A percentile compares a stretch with the other conserved stretches of the same genome.
These are phyloP conservation scores for Plasmodium yoelii DNA, from an alignment of 169 alveolate species.

Conservation along the genomic window DNA sequence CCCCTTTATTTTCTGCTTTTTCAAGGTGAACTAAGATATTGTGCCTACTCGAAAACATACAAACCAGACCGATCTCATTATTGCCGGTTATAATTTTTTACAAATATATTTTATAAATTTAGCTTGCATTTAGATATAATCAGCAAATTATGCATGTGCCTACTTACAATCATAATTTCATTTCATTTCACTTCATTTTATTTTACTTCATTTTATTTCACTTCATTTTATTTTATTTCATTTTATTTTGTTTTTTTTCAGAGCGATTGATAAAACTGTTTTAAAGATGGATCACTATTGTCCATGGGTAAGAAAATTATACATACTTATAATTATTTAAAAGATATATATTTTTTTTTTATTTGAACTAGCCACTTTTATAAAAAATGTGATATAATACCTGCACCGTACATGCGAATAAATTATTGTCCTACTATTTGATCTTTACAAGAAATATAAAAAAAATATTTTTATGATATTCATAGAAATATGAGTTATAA, in stretches of 20 bases:
- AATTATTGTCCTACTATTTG: too few relatives aligned
- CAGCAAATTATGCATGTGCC: background rate
- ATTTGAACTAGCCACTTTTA: too few relatives aligned
- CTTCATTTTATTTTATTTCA: too few relatives aligned
- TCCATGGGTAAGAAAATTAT: slow-evolving; percentile 85
- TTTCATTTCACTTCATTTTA: too few relatives aligned
- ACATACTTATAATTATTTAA: too few relatives aligned
- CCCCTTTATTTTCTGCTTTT: slow-evolving; percentile 25
- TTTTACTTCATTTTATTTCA: too few relatives aligned
- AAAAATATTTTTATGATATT: too few relatives aligned
- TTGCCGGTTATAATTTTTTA: slow-evolving; percentile 80
- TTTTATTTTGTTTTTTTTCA: background rate
- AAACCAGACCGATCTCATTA: slow-evolving; percentile 93
- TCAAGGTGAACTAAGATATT: slow-evolving; percentile 71
- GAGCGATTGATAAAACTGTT: slow-evolving; percentile 86
- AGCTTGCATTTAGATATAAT: background rate
- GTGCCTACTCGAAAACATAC: slow-evolving; percentile 71
- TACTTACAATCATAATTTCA: background rate
- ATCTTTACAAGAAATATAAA: too few relatives aligned
- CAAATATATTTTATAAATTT: background rate
- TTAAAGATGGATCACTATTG: slow-evolving; percentile 94
- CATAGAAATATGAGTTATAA: too few relatives aligned
- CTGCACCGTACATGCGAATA: too few relatives aligned
- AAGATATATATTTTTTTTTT: too few relatives aligned
- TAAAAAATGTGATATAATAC: too few relatives aligned